Base-by-base conservation (phyloP, 495 filamentous ascomycete genomes). In the Aspergillus indologenus region DNA sequence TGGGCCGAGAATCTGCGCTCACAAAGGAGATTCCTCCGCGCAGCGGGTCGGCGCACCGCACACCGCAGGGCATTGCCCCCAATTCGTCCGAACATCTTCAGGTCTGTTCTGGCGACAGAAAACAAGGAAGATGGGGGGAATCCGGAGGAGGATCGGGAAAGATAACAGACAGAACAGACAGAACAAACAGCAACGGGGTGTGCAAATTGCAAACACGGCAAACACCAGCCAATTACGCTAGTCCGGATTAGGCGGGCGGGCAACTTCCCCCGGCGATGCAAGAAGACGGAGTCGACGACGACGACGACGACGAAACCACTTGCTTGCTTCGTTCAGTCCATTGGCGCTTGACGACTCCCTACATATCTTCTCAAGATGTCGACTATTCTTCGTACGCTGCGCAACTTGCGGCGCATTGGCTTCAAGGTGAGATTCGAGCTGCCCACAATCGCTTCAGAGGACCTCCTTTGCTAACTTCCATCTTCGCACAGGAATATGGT, bases 351-450 rank as follows among this genome's bases (percentile, higher is more conserved):
- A 54, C 45, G 51, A 53, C 22, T 21, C 48, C 22, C 59, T 29
- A 19, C 54, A 21, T 45, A 57, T 54, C 53, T 65, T 50, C 63
- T 65, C 77, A 81, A 73, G 68, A 99, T 99, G 94, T 98, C 95
- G 75, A 96, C 90, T 47, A 80, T 97, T 66, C 73, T 85, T 57
- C 87, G 94, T 74, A 96, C 93, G 17, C 73, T 97, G 68, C 82
- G 86, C 68, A 96, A 98, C 71, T 70, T 96, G 62, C 85, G 89
- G 76, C 86, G 85, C 71, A 85, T 98, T 69, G 94, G 94, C 44
- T 59, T 96, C 66, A 96, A 89, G 87, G 91, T 92, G 24, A 24
- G 48, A 8, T 17, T 51, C 29, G 9, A 18, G 19, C 71, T 52
- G 75, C 70, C 6, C 21, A 18, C 53, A 21, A 20, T 12, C n/a